Conservation (phyloP, 495 filamentous ascomycete genomes). For the Aspergillus saccharolyticus region DNA sequence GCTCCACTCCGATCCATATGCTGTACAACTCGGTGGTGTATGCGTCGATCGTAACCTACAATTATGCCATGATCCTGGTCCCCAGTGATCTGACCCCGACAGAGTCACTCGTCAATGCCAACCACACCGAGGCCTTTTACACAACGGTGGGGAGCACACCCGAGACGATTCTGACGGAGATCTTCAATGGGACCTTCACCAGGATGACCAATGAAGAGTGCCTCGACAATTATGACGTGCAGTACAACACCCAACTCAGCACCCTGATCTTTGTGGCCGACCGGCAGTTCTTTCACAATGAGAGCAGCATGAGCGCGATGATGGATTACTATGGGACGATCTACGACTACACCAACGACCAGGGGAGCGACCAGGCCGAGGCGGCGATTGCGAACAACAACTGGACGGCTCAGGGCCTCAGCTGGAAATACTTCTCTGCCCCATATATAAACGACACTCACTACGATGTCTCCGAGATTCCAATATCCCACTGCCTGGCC, state of each 20-base stretch:
- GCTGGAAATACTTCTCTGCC: not conserved
- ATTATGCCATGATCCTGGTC: not conserved
- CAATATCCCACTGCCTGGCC: slow-evolving; percentile 5
- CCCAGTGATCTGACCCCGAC: not conserved
- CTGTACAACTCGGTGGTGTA: slow-evolving; percentile 10
- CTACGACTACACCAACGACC: not conserved
- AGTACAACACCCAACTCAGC: not conserved
- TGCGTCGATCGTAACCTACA: slow-evolving; percentile 11
- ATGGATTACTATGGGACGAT: not conserved
- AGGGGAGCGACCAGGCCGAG: not conserved
- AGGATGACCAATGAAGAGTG: not conserved
- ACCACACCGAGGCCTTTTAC: not conserved
- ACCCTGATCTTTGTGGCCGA: not conserved
- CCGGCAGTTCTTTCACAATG: not conserved
- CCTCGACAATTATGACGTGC: not conserved
- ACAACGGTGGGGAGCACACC: not conserved
- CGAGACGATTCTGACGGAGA: not conserved
- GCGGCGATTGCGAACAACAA: not conserved
- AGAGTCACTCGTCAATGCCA: slow-evolving; percentile 14
- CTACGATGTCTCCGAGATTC: not conserved
- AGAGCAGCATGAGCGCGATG: not conserved
- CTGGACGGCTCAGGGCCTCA: not conserved
- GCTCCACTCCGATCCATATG: slow-evolving; percentile 9
- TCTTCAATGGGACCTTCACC: not conserved
- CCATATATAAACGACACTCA: too few species aligned